phyloP scores from a whole-genome alignment of 2,329 filamentous ascomycete genomes.

The Diaporthe citriasiana region DNA sequence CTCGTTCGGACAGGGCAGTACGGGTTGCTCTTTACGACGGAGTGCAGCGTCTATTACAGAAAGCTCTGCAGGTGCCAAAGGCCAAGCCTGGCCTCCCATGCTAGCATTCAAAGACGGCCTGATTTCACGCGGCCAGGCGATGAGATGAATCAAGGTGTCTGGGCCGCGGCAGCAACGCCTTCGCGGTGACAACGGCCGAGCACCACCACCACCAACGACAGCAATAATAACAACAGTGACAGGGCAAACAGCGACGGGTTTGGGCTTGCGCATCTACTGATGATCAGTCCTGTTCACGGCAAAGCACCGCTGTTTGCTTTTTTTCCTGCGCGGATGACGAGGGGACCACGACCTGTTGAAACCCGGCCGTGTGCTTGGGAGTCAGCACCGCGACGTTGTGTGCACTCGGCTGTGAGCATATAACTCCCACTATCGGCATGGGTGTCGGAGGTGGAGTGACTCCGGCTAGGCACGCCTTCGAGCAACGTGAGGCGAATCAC shows the following conservation, averaged over 20 bases:
- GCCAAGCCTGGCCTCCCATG: background rate
- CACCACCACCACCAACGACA: background rate
- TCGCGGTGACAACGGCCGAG: background rate
- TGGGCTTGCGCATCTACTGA: background rate
- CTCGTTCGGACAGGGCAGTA: background rate
- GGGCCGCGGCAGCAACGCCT: background rate
- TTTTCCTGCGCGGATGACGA: background rate
- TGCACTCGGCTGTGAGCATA: background rate
- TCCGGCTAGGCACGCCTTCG: slow-evolving; percentile 5
- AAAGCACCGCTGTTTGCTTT: background rate
- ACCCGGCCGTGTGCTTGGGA: background rate
- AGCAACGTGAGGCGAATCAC: slow-evolving; percentile 4
- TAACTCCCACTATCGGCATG: slow-evolving; percentile 5
- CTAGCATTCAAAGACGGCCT: slow-evolving; percentile 2
- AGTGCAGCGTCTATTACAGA: background rate
- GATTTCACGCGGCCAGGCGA: background rate
- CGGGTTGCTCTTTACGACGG: background rate
- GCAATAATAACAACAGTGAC: background rate
- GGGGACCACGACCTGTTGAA: slow-evolving; percentile 4
- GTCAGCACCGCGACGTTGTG: slow-evolving; percentile 1
- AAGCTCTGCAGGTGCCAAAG: background rate
- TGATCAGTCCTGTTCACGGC: background rate
- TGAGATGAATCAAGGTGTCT: background rate
- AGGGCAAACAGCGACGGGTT: background rate
- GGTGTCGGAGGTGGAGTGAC: slow-evolving; percentile 14